Percentiles rank a stretch among this genome's conserved stretches.
phyloP scores from a whole-genome alignment of 2,329 filamentous ascomycete species.

The Calonectria pteridis region DNA sequence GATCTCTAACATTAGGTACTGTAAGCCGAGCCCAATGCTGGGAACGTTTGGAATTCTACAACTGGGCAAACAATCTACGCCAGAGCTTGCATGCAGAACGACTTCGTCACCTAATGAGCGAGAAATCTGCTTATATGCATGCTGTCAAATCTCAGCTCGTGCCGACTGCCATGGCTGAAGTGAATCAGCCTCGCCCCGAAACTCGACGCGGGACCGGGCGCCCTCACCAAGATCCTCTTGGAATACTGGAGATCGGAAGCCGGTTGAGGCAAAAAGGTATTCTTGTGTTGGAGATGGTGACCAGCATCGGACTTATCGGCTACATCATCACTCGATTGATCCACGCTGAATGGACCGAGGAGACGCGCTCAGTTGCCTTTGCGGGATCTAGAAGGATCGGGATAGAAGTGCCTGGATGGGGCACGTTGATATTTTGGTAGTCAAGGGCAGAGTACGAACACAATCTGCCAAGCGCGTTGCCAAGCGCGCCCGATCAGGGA shows the following conservation, averaged over 20 bases:
- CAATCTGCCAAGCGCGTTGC: neutral
- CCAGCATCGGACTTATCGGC: slow-evolving; percentile 80
- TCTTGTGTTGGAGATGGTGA: slow-evolving; percentile 78
- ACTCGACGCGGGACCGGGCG: slow-evolving; percentile 25
- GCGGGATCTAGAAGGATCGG: slow-evolving; percentile 30
- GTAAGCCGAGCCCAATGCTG: slow-evolving; percentile 39
- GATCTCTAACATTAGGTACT: slow-evolving; percentile 33
- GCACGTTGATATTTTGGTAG: slow-evolving; percentile 37
- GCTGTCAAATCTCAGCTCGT: slow-evolving; percentile 38
- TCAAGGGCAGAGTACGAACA: neutral
- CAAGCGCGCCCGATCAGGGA: neutral
- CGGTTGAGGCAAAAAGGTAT: slow-evolving; percentile 74
- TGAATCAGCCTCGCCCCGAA: slow-evolving; percentile 13
- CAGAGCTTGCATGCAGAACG: slow-evolving; percentile 52
- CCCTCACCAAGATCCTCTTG: slow-evolving; percentile 79
- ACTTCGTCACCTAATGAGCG: slow-evolving; percentile 38
- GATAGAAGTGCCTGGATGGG: slow-evolving; percentile 38
- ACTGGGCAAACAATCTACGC: slow-evolving; percentile 53
- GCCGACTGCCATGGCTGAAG: slow-evolving; percentile 14
- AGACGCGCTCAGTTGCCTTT: slow-evolving; percentile 32
- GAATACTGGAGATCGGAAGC: slow-evolving; percentile 77
- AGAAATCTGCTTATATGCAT: slow-evolving; percentile 27
- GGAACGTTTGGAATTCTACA: slow-evolving; percentile 50
- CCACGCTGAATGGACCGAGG: slow-evolving; percentile 42
- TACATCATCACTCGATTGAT: slow-evolving; percentile 75